Evolutionary conservation across 2,329 filamentous ascomycete genomes (phyloP).

Genomic region (Penicillium brasilianum): DNA sequence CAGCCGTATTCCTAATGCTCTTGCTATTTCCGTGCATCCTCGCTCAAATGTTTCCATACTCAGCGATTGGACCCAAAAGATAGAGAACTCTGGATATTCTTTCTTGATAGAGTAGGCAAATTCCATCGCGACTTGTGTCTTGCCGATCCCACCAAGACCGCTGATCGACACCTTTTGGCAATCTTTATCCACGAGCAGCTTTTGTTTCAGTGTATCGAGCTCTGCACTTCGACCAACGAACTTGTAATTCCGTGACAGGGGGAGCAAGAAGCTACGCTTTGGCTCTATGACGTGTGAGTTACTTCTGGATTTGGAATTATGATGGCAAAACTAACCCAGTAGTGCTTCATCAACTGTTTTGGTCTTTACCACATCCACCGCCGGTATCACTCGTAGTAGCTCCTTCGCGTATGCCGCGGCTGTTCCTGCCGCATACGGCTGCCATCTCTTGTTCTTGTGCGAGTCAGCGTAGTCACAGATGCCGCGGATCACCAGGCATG

Average conservation of each 20-base stretch:
- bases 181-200: not conserved
- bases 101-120: not conserved
- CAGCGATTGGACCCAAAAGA: conserved; percentile 1
- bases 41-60: conserved; percentile 1
- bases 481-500: conserved; percentile 31
- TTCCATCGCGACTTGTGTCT: conserved; percentile 1
- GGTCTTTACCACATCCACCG: not conserved
- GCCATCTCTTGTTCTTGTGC: conserved; percentile 35
- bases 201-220: not conserved
- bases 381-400: not conserved
- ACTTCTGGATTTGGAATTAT: not conserved
- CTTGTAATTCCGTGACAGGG: not conserved
- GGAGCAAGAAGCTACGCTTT: not conserved
- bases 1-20: not conserved
- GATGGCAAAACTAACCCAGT: not conserved
- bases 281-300: not conserved
- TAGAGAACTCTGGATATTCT: not conserved
- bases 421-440: conserved; percentile 30
- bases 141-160: conserved; percentile 3
- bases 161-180: not conserved
- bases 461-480: conserved; percentile 35
- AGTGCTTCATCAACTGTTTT: not conserved
- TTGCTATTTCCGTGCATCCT: not conserved
- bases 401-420: conserved; percentile 34
- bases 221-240: not conserved